Conservation (phyloP, 1,139 yeast genomes). For the Saccharomyces hybrid region DNA sequence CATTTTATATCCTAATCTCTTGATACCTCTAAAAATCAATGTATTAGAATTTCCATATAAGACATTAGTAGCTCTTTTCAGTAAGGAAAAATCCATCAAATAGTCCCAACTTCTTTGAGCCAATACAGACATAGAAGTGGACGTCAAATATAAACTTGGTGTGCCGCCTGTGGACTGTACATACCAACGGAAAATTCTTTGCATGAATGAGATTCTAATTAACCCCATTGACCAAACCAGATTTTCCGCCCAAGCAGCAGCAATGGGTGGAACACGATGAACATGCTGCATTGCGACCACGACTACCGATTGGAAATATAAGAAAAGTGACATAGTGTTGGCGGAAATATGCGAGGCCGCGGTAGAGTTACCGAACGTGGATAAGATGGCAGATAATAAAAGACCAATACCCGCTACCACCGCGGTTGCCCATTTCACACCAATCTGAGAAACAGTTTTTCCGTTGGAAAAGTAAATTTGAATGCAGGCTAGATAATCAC, state of each 20-base stretch:
- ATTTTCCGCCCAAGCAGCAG: constrained; percentile 73
- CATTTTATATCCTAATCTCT: constrained; percentile 59
- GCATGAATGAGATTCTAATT: constrained; percentile 62
- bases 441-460: constrained; percentile 64
- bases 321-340: constrained; percentile 62
- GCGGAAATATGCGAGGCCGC: constrained; percentile 76
- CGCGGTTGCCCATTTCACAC: constrained; percentile 81
- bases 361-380: constrained; percentile 69
- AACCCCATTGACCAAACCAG: constrained; percentile 84
- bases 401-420: constrained; percentile 73
- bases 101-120: constrained; percentile 53
- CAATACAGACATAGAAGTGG: constrained; percentile 51
- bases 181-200: constrained; percentile 71
- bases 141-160: constrained; percentile 53
- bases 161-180: constrained; percentile 73
- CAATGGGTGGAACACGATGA: constrained; percentile 69
- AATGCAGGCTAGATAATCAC: constrained; percentile 49
- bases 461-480: constrained; percentile 66
- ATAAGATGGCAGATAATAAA: constrained; percentile 56
- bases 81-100: constrained; percentile 16
- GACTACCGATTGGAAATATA: constrained; percentile 72
- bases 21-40: constrained; percentile 61
- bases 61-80: constrained; percentile 32
- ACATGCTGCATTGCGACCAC: constrained; percentile 67
- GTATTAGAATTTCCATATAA: constrained; percentile 40